Evolutionary conservation across 2,329 filamentous ascomycete genomes (phyloP).

Genomic region (Lanzia echinophila): DNA sequence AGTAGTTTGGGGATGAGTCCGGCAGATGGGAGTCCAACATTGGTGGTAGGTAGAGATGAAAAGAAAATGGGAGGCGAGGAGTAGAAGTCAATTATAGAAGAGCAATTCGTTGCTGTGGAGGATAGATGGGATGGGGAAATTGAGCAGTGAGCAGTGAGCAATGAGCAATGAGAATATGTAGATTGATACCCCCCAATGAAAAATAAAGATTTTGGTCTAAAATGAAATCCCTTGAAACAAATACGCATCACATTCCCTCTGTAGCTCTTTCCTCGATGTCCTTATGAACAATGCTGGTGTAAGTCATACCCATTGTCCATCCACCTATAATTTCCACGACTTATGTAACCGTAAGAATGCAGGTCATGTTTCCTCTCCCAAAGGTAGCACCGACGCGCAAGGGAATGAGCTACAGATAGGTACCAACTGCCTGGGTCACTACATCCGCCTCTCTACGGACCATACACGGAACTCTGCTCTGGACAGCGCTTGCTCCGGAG

Average conservation of each 20-base stretch:
- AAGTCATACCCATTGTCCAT: neutral
- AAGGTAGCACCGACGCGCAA: constrained; percentile 23
- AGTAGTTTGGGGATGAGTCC: neutral
- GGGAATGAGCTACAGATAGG: constrained; percentile 27
- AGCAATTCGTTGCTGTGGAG: too few relatives aligned
- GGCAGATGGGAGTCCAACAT: neutral
- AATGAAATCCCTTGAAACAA: too few relatives aligned
- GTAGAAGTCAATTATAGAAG: too few relatives aligned
- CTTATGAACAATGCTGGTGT: neutral
- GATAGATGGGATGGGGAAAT: too few relatives aligned
- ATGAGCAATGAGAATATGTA: too few relatives aligned
- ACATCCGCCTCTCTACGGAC: constrained; percentile 3
- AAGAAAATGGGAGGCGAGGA: too few relatives aligned
- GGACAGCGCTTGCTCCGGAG: neutral
- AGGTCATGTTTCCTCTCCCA: constrained; percentile 31
- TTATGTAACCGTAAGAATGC: neutral
- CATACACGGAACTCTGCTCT: neutral
- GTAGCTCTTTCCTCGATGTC: neutral
- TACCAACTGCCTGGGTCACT: constrained; percentile 32
- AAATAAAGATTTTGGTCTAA: too few relatives aligned
- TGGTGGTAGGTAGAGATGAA: neutral
- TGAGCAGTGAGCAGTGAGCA: too few relatives aligned
- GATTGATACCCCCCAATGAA: too few relatives aligned
- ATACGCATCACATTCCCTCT: too few relatives aligned
- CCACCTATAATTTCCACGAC: neutral